These are phyloP conservation scores for Penicillium silybi DNA, from an alignment of 495 filamentous ascomycete species.

Conservation along the genomic window DNA sequence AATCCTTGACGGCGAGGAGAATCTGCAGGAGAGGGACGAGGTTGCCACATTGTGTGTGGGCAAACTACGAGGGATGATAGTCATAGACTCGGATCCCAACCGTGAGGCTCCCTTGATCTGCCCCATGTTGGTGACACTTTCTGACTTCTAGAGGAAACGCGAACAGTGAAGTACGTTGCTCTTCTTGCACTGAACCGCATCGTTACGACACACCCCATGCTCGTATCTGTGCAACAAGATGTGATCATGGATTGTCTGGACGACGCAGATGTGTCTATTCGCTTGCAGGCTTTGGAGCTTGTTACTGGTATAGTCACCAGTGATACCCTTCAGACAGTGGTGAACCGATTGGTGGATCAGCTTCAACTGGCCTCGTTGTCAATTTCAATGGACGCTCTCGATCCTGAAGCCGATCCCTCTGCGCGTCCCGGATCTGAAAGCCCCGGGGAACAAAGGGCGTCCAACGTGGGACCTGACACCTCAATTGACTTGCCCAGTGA, in stretches of 20 bases:
- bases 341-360: slow-evolving; percentile 82
- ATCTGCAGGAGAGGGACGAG: slow-evolving; percentile 77
- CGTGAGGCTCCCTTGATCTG: slow-evolving; percentile 45
- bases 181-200: slow-evolving; percentile 92
- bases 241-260: slow-evolving; percentile 95
- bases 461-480: slow-evolving; percentile 13
- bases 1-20: slow-evolving; percentile 75
- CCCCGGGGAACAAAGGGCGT: neutral
- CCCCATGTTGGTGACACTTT: neutral
- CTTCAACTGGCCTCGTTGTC: slow-evolving; percentile 52
- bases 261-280: slow-evolving; percentile 92
- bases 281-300: slow-evolving; percentile 85
- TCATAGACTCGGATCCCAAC: slow-evolving; percentile 89
- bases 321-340: slow-evolving; percentile 77
- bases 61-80: slow-evolving; percentile 90
- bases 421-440: neutral
- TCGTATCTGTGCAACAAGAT: slow-evolving; percentile 88
- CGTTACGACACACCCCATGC: slow-evolving; percentile 77
- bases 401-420: neutral
- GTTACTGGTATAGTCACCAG: slow-evolving; percentile 85
- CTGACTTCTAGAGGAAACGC: neutral
- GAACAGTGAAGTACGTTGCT: slow-evolving; percentile 90
- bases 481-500: slow-evolving; percentile 62
- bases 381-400: slow-evolving; percentile 16
- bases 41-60: slow-evolving; percentile 89